Percentiles rank a stretch among this genome's conserved stretches.
Evolutionary conservation across 768 basidiomycete genomes (phyloP).

Genomic region (Rhodotorula toruloides): DNA sequence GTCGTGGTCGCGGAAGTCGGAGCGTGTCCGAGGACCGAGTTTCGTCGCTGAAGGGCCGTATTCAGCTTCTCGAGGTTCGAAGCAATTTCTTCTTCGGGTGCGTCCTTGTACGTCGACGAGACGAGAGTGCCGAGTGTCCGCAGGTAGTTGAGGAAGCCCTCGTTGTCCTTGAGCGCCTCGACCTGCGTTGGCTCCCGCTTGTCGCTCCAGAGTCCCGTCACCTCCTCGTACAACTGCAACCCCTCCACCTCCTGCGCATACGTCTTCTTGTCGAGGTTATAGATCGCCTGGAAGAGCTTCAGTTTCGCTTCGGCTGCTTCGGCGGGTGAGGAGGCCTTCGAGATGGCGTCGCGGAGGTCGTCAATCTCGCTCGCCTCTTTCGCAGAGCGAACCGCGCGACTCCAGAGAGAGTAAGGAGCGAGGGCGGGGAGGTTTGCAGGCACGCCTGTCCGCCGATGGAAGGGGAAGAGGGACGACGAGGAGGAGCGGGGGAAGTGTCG

Average conservation of each 20-base stretch:
- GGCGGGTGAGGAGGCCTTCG: neutral
- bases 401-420: neutral
- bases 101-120: conserved; percentile 53
- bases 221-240: conserved; percentile 23
- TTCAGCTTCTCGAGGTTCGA: conserved; percentile 45
- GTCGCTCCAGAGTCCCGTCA: conserved; percentile 7
- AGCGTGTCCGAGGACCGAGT: conserved; percentile 9
- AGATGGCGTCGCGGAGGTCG: conserved; percentile 6
- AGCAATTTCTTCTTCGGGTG: conserved; percentile 61
- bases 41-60: conserved; percentile 33
- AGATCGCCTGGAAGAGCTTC: neutral
- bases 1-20: neutral
- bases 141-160: conserved; percentile 72
- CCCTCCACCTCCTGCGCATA: conserved; percentile 8
- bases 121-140: conserved; percentile 55
- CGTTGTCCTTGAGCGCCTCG: conserved; percentile 58
- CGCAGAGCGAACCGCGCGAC: neutral
- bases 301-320: conserved; percentile 1
- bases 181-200: too few relatives aligned
- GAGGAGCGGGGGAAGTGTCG: neutral
- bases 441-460: neutral
- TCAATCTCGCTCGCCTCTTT: neutral
- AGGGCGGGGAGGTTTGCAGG: neutral
- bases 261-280: neutral
- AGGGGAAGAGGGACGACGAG: neutral